Conservation (phyloP, 176 grass and related monocot genomes). For the Pharus latifolius region DNA sequence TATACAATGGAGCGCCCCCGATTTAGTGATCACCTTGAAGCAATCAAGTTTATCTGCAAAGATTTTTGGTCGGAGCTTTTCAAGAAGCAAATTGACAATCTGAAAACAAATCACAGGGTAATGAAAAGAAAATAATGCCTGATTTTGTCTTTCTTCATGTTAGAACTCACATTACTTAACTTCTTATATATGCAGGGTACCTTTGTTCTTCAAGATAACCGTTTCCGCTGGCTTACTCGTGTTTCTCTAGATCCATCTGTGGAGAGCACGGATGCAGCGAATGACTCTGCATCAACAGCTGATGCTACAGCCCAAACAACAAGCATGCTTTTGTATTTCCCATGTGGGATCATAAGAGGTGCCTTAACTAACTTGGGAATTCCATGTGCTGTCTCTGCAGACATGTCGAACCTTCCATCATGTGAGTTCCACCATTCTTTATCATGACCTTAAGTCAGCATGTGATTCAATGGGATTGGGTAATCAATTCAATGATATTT, state of each 20-base stretch:
- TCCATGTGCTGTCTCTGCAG: constrained; percentile 67
- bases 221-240: constrained; percentile 74
- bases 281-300: constrained; percentile 39
- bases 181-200: constrained; percentile 56
- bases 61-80: constrained; percentile 96
- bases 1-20: constrained; percentile 89
- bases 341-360: constrained; percentile 90
- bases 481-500: neutral
- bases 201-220: constrained; percentile 93
- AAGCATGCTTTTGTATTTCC: constrained; percentile 88
- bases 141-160: neutral
- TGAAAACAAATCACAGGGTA: constrained; percentile 98
- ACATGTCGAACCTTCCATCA: constrained; percentile 83
- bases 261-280: constrained; percentile 37
- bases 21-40: constrained; percentile 92
- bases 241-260: constrained; percentile 55
- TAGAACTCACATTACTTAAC: constrained; percentile 8
- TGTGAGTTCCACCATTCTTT: constrained; percentile 43
- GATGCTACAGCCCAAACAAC: constrained; percentile 51
- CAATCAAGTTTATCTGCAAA: constrained; percentile 99
- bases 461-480: neutral
- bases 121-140: constrained; percentile 9
- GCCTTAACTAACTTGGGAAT: constrained; percentile 89
- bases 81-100: constrained; percentile 95
- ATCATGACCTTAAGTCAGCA: neutral